A percentile compares a stretch with the other conserved stretches of the same genome.
Evolutionary conservation across 2,329 filamentous ascomycete genomes (phyloP).

Genomic region (Sporothrix sp.): DNA sequence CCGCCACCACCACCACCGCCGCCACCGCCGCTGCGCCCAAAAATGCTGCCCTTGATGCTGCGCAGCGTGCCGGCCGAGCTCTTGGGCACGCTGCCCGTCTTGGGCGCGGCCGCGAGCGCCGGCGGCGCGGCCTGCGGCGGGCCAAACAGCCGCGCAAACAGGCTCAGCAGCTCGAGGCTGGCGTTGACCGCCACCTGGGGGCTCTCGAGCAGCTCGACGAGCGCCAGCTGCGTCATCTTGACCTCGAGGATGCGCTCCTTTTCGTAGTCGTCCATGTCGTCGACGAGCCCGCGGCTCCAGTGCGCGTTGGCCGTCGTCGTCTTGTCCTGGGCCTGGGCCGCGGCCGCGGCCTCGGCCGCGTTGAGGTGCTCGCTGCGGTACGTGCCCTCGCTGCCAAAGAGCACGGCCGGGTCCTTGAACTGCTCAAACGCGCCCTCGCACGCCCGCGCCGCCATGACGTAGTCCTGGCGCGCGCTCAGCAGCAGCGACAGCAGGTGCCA

Average conservation of each 20-base stretch:
- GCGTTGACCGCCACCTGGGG: slow-evolving; percentile 79
- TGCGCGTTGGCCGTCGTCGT: slow-evolving; percentile 22
- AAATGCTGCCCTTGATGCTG: slow-evolving; percentile 66
- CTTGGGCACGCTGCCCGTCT: slow-evolving; percentile 49
- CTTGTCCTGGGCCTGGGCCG: too few relatives aligned
- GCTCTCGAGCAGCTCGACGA: slow-evolving; percentile 76
- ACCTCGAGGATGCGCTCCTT: slow-evolving; percentile 85
- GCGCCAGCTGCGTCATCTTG: slow-evolving; percentile 84
- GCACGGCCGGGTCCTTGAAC: slow-evolving; percentile 60
- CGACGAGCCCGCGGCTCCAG: slow-evolving; percentile 47
- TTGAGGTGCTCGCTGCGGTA: slow-evolving; percentile 62
- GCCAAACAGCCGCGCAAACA: slow-evolving; percentile 76
- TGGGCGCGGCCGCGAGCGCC: slow-evolving; percentile 26
- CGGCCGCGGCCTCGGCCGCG: slow-evolving; percentile 37
- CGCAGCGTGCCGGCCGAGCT: slow-evolving; percentile 61
- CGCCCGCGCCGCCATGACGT: slow-evolving; percentile 64
- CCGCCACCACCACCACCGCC: slow-evolving; percentile 33
- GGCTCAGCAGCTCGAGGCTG: slow-evolving; percentile 69
- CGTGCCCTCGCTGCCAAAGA: slow-evolving; percentile 55
- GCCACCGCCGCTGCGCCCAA: slow-evolving; percentile 48
- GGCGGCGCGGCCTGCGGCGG: slow-evolving; percentile 38
- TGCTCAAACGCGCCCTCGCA: slow-evolving; percentile 90
- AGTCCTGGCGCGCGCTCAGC: slow-evolving; percentile 79
- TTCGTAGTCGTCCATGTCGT: slow-evolving; percentile 74
- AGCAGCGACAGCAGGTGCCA: slow-evolving; percentile 89